Base-by-base conservation (phyloP, 495 filamentous ascomycete species). In the Jackrogersella minutella region DNA sequence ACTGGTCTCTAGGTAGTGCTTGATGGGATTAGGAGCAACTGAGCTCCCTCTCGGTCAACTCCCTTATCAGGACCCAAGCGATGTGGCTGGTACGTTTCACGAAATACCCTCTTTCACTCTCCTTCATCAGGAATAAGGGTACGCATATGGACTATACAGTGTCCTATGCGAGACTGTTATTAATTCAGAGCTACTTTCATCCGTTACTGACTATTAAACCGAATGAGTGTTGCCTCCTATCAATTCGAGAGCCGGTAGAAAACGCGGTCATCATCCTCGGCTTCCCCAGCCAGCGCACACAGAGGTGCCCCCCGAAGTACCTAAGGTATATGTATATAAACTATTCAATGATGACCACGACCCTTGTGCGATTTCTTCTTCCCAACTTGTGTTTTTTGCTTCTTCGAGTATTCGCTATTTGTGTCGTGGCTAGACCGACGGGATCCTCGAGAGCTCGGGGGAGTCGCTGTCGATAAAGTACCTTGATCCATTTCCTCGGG, bases 331-430 rank as follows among this genome's bases (percentile, higher is more conserved):
- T 56, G 41, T 43, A 59, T 43, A 43, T 30, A 56, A 44, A 58
- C 52, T 41, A 55, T 31, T 68, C 33, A 72, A 65, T 68, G 59
- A 53, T 74, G 60, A 39, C 47, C 46, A 37, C 70, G 62, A 24
- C 52, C 59, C 64, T 73, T 76, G 43, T 74, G 71, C 14, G 68
- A 55, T 63, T 73, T 76, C 62, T 74, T 76, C 47, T 66, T 60
- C 33, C 68, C 64, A 50, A 30, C 65, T 22, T 69, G 58, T 14
- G 57, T 22, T 61, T 74, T 76, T 11, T 59, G 33, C 44, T 70
- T 74, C 60, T 70, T 76, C 11, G 61, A 28, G 41, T 73, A 70
- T 31, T 76, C 74, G 3, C 37, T 43, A 34, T 39, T 52, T 3
- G 70, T 37, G 22, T 74, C 72, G 57, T 70, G 70, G 33, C 60